These are phyloP conservation scores for Xylaria sp. DNA, from an alignment of 2,329 filamentous ascomycete genomes.

Conservation along the genomic window DNA sequence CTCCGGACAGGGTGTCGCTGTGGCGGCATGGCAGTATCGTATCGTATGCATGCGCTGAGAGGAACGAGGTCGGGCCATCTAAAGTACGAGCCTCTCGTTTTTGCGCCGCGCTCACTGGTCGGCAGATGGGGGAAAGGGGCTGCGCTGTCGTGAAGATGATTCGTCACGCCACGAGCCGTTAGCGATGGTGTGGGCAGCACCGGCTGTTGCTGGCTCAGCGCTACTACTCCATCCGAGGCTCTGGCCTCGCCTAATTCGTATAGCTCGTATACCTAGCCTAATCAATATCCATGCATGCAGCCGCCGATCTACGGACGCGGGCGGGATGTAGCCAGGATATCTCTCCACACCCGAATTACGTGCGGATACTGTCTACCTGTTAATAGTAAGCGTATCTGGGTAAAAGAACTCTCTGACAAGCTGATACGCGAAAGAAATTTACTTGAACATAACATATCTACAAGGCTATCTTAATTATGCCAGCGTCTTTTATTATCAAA, in stretches of 20 bases:
- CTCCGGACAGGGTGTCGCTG: constrained; percentile 40
- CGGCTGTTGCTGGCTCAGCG: neutral
- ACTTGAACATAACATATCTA: no score
- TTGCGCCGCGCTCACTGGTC: constrained; percentile 10
- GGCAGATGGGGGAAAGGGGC: constrained; percentile 6
- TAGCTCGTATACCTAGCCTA: constrained; percentile 20
- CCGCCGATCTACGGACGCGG: no score
- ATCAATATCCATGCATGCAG: neutral
- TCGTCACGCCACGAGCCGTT: constrained; percentile 19
- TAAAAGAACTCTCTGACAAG: no score
- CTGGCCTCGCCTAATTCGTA: constrained; percentile 26
- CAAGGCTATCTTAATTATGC: no score
- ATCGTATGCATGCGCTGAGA: neutral
- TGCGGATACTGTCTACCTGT: no score
- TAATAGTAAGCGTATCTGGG: no score
- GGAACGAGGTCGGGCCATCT: constrained; percentile 21
- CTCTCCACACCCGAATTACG: no score
- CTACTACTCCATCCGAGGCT: constrained; percentile 17
- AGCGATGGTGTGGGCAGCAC: constrained; percentile 13
- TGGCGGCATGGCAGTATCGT: constrained; percentile 34
- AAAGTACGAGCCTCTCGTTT: constrained; percentile 30
- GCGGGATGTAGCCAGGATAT: no score
- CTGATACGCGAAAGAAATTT: no score
- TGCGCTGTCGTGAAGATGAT: constrained; percentile 20
- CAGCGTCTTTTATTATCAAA: no score